Evolutionary conservation across 179 eudicot genomes (phyloP), one percentile per base, ranked within the genome.

Genomic region (Dionaea muscipula): DNA sequence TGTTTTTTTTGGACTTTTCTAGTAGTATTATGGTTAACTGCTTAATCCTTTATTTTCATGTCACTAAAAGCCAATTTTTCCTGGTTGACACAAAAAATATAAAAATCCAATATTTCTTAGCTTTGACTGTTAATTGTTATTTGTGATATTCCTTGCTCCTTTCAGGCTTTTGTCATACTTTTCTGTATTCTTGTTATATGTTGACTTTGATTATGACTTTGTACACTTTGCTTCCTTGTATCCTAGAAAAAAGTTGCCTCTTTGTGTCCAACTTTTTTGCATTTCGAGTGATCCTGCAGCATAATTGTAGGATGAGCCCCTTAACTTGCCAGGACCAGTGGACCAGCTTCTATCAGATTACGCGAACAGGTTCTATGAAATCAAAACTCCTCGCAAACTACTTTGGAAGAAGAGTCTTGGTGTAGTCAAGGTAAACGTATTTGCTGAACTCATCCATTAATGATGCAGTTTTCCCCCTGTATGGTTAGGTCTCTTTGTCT

Each of bases 351-450:
- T 93, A 52, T 67, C 73, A 58, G 94, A 84, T 51, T 91, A 91
- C 71, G 87, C 98, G 63, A 84, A 79, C 72, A 77, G 94, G 72
- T 91, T 80, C 64, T 68, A 83, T 74, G 89, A 91, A 70, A 78
- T 87, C 52, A 91, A 91, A 75, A 87, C 94, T 46, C 98, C 98
- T 52, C 94, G 94, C 46, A 91, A 87, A 78, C 76, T 91, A 21
- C 68, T 75, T 31, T 91, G 98, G 98, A 91, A 84, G 73, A 91
- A 87, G 76, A 91, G 82, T 64, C 98, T 84, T 36, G 98, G 96
- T 45, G 81, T 84, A 24, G 98, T 91, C 61, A 91, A 91, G 98
- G 98, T 91, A 48, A 46, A 82, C 63, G 62, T 26, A 49, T 54
- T 55, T n/a, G n/a, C n/a, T n/a, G n/a, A n/a, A n/a, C n/a, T n/a